These are phyloP conservation scores for Cercospora zeae-maydis DNA, from an alignment of 2,329 filamentous ascomycete genomes.

Conservation along the genomic window DNA sequence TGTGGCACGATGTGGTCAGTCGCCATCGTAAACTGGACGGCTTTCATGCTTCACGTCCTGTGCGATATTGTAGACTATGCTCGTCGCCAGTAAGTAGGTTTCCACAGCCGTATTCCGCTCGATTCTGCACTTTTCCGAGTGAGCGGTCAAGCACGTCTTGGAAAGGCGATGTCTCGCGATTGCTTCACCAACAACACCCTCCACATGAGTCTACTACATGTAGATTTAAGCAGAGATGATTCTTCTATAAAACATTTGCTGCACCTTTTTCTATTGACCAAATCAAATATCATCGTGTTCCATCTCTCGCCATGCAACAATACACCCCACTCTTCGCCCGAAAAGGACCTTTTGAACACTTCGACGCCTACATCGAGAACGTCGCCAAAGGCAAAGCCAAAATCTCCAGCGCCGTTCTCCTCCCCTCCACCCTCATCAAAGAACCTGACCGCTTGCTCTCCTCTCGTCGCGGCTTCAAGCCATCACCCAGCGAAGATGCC, in stretches of 20 bases:
- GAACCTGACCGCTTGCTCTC: neutral
- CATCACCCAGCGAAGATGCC: conserved; percentile 11
- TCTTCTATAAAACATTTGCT: neutral
- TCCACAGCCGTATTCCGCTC: neutral
- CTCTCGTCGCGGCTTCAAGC: neutral
- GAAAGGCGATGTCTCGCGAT: conserved; percentile 2
- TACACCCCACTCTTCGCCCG: conserved; percentile 50
- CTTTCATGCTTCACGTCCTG: neutral
- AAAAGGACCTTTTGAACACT: conserved; percentile 52
- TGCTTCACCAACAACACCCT: neutral
- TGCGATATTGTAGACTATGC: neutral
- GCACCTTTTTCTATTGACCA: conserved; percentile 37
- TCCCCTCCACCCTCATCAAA: conserved; percentile 51
- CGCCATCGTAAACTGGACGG: neutral
- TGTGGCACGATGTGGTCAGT: neutral
- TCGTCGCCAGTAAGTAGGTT: neutral
- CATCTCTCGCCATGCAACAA: conserved; percentile 56
- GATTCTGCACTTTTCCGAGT: neutral
- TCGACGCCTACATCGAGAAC: conserved; percentile 49
- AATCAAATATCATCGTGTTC: conserved; percentile 57
- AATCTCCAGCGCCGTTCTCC: conserved; percentile 56
- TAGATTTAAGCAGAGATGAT: neutral
- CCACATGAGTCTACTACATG: neutral
- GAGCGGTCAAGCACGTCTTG: neutral
- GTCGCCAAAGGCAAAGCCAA: conserved; percentile 49